Percentiles rank a stretch among this genome's conserved stretches.
Evolutionary conservation across 116 monocot species (phyloP).

Genomic region (Iris pallida): DNA sequence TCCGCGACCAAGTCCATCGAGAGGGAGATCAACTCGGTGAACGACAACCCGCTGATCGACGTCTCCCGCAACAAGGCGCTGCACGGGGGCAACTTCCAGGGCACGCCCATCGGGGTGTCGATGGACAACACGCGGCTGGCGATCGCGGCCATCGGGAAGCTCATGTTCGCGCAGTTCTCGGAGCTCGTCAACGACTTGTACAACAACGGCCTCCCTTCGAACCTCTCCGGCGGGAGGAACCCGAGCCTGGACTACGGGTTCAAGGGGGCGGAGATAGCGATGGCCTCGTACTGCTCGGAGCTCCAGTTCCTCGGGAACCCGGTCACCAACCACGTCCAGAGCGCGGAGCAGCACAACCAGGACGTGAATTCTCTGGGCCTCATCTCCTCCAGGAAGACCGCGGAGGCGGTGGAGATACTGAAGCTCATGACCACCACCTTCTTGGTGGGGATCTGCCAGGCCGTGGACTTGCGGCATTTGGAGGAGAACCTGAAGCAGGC

Average conservation of each 20-base stretch:
- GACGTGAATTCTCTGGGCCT: slow-evolving; percentile 72
- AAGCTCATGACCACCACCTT: slow-evolving; percentile 62
- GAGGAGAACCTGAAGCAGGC: slow-evolving; percentile 52
- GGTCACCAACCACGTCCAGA: slow-evolving; percentile 75
- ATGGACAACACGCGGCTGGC: slow-evolving; percentile 69
- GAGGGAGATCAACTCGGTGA: slow-evolving; percentile 66
- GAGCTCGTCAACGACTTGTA: slow-evolving; percentile 73
- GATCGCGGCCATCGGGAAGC: slow-evolving; percentile 58
- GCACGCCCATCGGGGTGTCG: slow-evolving; percentile 66
- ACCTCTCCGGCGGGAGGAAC: slow-evolving; percentile 58
- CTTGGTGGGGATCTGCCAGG: slow-evolving; percentile 55
- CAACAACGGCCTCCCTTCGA: slow-evolving; percentile 76
- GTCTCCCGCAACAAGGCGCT: slow-evolving; percentile 53
- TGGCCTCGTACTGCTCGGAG: slow-evolving; percentile 73
- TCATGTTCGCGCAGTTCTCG: slow-evolving; percentile 67
- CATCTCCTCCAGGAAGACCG: slow-evolving; percentile 59
- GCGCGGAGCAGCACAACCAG: slow-evolving; percentile 76
- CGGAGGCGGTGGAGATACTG: slow-evolving; percentile 58
- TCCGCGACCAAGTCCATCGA: slow-evolving; percentile 53
- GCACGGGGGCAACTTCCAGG: slow-evolving; percentile 77
- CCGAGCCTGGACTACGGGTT: slow-evolving; percentile 76
- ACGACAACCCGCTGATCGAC: slow-evolving; percentile 73
- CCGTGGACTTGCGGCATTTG: slow-evolving; percentile 57
- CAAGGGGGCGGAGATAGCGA: slow-evolving; percentile 71
- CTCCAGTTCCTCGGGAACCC: slow-evolving; percentile 67